Base-by-base conservation (phyloP, 495 filamentous ascomycete species). In the Clohesyomyces aquaticus region DNA sequence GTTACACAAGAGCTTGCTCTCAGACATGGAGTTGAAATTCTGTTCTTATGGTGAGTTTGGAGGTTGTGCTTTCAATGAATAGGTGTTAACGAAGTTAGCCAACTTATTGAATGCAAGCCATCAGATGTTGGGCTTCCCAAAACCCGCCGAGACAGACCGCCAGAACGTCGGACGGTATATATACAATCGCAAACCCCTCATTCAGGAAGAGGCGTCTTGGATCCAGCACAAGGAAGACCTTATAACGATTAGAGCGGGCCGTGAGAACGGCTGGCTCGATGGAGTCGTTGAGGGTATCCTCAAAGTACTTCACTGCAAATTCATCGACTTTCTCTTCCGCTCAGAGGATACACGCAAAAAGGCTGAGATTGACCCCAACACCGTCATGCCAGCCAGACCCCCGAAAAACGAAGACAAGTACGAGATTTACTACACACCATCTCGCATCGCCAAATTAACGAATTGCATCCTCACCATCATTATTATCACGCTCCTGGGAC, bases 201-300 rank as follows among this genome's bases (percentile, higher is more conserved):
- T 38, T 16, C 35, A 71, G 50, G 53, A 66, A 22, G 72, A 75
- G 22, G 51, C 29, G 25, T 53, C 22, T 1, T 78, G 66, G 56
- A 76, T 79, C 1, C 68, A 71, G 27, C 55, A 67, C 4, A 75
- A 73, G 65, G 77, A 75, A 29, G 77, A 79, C 49, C 60, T 79
- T 2, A 63, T 79, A 2, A 77, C 76, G n/a, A 60, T 79, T 6
- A 55, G 70, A 4, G 59, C 65, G 10, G 74, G 76, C 0, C 59
- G 75, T 16, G 77, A 78, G 28, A 50, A 72, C 38, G 69, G 72
- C 26, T 70, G 73, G 62, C 72, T 79, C 12, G 76, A 79, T 45
- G 73, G 55, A 8, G 12, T 68, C 2, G 50, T 79, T 16, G 77
- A 78, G 62, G 18, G 46, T 0, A 35, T 73, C 0, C 43, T 65